Evolutionary conservation across 2,329 filamentous ascomycete species (phyloP).

Genomic region (Drechslerella dactyloides): DNA sequence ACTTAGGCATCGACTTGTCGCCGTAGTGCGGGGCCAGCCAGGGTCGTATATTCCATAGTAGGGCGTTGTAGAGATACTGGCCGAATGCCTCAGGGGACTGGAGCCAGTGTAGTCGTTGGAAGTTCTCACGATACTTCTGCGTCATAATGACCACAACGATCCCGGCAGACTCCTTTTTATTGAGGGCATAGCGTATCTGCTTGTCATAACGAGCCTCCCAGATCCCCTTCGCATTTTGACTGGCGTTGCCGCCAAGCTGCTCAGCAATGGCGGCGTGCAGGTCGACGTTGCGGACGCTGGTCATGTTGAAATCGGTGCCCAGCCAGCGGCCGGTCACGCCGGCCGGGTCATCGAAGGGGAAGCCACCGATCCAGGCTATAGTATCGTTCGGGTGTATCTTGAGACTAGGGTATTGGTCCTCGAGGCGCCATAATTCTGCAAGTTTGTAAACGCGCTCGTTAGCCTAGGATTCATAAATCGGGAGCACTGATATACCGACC

Average conservation of each 20-base stretch:
- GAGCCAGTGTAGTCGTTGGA: slow-evolving; percentile 25
- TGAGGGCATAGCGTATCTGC: slow-evolving; percentile 23
- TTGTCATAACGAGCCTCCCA: slow-evolving; percentile 37
- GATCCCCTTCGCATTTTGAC: slow-evolving; percentile 16
- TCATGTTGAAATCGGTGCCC: slow-evolving; percentile 1
- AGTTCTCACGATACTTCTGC: slow-evolving; percentile 5
- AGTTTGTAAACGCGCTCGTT: not conserved
- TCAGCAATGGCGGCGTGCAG: slow-evolving; percentile 14
- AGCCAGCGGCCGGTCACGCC: slow-evolving; percentile 12
- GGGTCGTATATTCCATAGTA: slow-evolving; percentile 31
- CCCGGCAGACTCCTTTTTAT: slow-evolving; percentile 23
- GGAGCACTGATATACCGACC: slow-evolving; percentile 1
- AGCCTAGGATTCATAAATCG: not conserved
- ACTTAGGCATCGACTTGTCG: slow-evolving; percentile 20
- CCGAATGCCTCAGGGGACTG: slow-evolving; percentile 7
- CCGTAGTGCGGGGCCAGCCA: slow-evolving; percentile 38
- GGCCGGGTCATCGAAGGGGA: slow-evolving; percentile 22
- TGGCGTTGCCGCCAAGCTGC: not conserved
- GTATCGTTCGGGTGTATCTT: slow-evolving; percentile 29
- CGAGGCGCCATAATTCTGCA: slow-evolving; percentile 31
- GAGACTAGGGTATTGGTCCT: slow-evolving; percentile 25
- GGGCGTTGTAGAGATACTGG: slow-evolving; percentile 28
- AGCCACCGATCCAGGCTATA: slow-evolving; percentile 12
- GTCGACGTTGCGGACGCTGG: slow-evolving; percentile 23
- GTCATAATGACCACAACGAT: slow-evolving; percentile 12